phyloP scores from a whole-genome alignment of 2,329 filamentous ascomycete species.

The Ramularia endophylla region DNA sequence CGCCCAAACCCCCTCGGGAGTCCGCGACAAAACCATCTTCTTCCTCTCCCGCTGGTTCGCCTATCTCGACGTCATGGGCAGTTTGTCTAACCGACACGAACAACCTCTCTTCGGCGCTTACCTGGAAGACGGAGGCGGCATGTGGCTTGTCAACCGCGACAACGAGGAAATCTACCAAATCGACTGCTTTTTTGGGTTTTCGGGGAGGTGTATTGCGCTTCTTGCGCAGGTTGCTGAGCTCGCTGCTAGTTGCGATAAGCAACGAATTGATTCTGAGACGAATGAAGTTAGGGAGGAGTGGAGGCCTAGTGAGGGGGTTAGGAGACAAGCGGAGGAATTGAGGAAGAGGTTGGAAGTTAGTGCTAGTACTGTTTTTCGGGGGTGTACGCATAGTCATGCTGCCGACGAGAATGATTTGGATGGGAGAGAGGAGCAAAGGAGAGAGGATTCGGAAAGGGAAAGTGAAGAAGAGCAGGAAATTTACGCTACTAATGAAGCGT shows the following conservation, averaged over 20 bases:
- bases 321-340: slow-evolving; percentile 53
- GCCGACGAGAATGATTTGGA: too few relatives aligned
- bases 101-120: slow-evolving; percentile 38
- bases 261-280: slow-evolving; percentile 53
- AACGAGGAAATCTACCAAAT: slow-evolving; percentile 51
- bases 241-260: slow-evolving; percentile 60
- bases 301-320: slow-evolving; percentile 52
- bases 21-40: slow-evolving; percentile 54
- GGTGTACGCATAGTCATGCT: slow-evolving; percentile 39
- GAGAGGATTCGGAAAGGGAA: too few relatives aligned
- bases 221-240: slow-evolving; percentile 68
- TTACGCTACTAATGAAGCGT: slow-evolving; percentile 67
- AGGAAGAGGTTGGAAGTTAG: slow-evolving; percentile 56
- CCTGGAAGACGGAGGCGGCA: slow-evolving; percentile 30
- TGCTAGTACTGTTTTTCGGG: slow-evolving; percentile 36
- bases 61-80: slow-evolving; percentile 74
- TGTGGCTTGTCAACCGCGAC: slow-evolving; percentile 31
- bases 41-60: slow-evolving; percentile 80
- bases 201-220: slow-evolving; percentile 62
- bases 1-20: slow-evolving; percentile 34
- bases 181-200: slow-evolving; percentile 77
- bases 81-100: slow-evolving; percentile 50
- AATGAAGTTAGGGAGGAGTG: slow-evolving; percentile 48
- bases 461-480: slow-evolving; percentile 52
- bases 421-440: too few relatives aligned